phyloP scores from a whole-genome alignment of 2,329 filamentous ascomycete genomes.

The Colletotrichum gigasporum region DNA sequence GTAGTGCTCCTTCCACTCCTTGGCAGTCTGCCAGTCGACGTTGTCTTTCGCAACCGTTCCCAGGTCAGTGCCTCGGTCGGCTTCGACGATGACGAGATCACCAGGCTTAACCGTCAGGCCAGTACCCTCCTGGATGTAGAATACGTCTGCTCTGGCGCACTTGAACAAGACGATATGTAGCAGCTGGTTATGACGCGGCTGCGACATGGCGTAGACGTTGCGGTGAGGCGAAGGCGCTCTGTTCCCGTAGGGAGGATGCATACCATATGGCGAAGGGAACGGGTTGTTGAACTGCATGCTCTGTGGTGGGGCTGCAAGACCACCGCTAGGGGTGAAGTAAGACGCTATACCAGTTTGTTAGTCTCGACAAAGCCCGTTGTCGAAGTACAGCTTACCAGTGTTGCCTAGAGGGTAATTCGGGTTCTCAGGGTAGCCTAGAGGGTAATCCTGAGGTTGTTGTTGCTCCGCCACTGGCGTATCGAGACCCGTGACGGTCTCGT shows the following conservation, averaged over 20 bases:
- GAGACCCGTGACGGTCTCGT: slow-evolving; percentile 58
- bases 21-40: slow-evolving; percentile 86
- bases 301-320: slow-evolving; percentile 44
- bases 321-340: slow-evolving; percentile 47
- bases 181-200: slow-evolving; percentile 72
- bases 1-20: slow-evolving; percentile 89
- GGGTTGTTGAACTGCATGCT: slow-evolving; percentile 49
- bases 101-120: slow-evolving; percentile 90
- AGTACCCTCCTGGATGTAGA: slow-evolving; percentile 96
- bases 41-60: slow-evolving; percentile 92
- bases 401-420: slow-evolving; percentile 47
- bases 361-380: background rate
- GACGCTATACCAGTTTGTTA: slow-evolving; percentile 44
- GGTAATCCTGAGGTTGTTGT: slow-evolving; percentile 53
- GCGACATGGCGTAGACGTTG: slow-evolving; percentile 68
- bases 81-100: slow-evolving; percentile 96
- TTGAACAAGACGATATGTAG: slow-evolving; percentile 97
- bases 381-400: slow-evolving; percentile 46
- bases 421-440: slow-evolving; percentile 50
- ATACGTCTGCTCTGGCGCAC: slow-evolving; percentile 92
- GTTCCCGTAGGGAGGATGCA: slow-evolving; percentile 55
- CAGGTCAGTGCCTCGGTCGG: slow-evolving; percentile 93
- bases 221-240: slow-evolving; percentile 70
- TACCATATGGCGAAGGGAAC: slow-evolving; percentile 57
- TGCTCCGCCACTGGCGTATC: slow-evolving; percentile 56